Conservation (phyloP, 2,329 filamentous ascomycete species). For the Ophiobolus disseminans region DNA sequence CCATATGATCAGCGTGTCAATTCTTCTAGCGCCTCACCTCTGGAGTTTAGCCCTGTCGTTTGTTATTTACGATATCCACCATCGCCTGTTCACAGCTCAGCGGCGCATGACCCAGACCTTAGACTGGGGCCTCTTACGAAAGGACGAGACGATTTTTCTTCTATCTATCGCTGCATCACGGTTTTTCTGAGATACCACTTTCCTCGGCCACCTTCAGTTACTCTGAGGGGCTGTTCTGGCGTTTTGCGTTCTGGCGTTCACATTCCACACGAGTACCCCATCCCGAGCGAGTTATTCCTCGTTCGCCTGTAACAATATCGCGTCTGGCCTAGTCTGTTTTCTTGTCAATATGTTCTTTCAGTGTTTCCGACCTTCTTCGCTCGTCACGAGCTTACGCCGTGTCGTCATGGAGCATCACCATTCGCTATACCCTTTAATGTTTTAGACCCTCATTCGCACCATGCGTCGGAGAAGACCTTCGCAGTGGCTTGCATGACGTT, state of each 20-base stretch:
- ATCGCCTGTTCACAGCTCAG: conserved; percentile 37
- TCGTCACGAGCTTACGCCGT: conserved; percentile 24
- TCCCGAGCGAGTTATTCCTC: conserved; percentile 32
- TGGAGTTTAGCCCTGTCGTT: conserved; percentile 25
- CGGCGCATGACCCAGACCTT: conserved; percentile 31
- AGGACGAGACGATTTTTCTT: conserved; percentile 41
- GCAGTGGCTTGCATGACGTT: conserved; percentile 38
- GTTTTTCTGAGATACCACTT: conserved; percentile 35
- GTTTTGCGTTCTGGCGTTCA: conserved; percentile 29
- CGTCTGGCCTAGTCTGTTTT: conserved; percentile 6
- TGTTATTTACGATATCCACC: conserved; percentile 48
- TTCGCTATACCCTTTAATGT: conserved; percentile 48
- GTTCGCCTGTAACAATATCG: conserved; percentile 7
- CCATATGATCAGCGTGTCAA: conserved; percentile 27
- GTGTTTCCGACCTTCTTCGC: conserved; percentile 22
- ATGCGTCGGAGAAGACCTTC: conserved; percentile 14
- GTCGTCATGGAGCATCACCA: conserved; percentile 37
- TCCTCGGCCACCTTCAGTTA: conserved; percentile 5
- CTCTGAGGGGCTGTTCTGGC: conserved; percentile 22
- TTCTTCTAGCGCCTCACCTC: conserved; percentile 9
- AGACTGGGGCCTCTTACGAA: conserved; percentile 30
- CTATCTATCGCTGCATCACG: conserved; percentile 37
- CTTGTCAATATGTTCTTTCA: conserved; percentile 7
- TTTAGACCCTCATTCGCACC: conserved; percentile 48
- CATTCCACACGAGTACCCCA: conserved; percentile 33